A percentile compares a stretch with the other conserved stretches of the same genome.
Conservation (phyloP, 2,329 filamentous ascomycete species). For the Beauveria pseudobassiana region DNA sequence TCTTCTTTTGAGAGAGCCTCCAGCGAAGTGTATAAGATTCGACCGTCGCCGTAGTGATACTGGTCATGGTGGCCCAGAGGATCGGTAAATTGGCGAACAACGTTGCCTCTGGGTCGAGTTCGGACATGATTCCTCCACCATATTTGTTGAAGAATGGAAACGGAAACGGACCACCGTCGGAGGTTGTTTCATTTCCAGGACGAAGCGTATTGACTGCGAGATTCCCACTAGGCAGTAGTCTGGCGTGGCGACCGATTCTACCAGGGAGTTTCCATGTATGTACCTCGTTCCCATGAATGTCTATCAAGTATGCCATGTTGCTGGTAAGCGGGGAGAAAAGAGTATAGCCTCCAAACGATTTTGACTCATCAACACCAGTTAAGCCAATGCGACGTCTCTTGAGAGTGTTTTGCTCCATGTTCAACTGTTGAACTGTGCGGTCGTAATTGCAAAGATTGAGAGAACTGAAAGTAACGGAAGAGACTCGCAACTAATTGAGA, state of each 20-base stretch:
- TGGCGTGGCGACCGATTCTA: constrained; percentile 21
- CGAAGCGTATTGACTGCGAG: constrained; percentile 24
- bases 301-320: constrained; percentile 19
- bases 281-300: constrained; percentile 22
- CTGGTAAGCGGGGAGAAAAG: constrained; percentile 24
- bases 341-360: constrained; percentile 22
- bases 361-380: constrained; percentile 19
- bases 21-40: constrained; percentile 21
- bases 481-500: background rate
- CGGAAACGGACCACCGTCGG: constrained; percentile 17
- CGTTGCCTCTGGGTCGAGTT: constrained; percentile 19
- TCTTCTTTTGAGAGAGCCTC: constrained; percentile 20
- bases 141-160: constrained; percentile 26
- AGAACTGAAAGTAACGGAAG: background rate
- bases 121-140: constrained; percentile 23
- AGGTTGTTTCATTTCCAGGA: constrained; percentile 12
- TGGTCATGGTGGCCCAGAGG: constrained; percentile 23
- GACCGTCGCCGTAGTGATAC: constrained; percentile 21
- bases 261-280: constrained; percentile 24
- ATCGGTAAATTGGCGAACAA: constrained; percentile 21
- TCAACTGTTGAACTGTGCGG: too few species aligned
- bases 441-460: too few species aligned
- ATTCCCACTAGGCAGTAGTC: constrained; percentile 21
- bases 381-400: constrained; percentile 22
- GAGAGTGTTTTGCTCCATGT: constrained; percentile 23